These are phyloP conservation scores for Schizosaccharomyces osmophilus DNA, from an alignment of 805 yeast genomes.

Conservation along the genomic window DNA sequence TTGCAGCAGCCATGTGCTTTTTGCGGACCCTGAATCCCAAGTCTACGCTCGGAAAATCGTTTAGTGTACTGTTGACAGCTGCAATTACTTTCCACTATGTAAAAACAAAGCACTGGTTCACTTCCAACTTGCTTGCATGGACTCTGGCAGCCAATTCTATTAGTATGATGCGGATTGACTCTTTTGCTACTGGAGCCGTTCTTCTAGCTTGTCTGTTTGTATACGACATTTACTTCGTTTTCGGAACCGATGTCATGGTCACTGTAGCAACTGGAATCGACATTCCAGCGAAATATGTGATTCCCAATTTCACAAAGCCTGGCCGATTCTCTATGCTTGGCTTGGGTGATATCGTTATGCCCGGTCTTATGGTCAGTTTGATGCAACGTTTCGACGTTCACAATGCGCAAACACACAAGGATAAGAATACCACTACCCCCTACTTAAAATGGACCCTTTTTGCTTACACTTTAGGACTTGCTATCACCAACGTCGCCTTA, in stretches of 20 bases:
- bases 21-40: neutral
- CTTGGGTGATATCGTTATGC: constrained; percentile 40
- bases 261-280: constrained; percentile 32
- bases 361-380: constrained; percentile 29
- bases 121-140: constrained; percentile 21
- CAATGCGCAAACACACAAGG: constrained; percentile 9
- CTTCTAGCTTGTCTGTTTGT: constrained; percentile 27
- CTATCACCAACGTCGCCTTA: constrained; percentile 20
- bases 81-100: constrained; percentile 7
- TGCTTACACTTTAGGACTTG: constrained; percentile 26
- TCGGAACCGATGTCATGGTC: constrained; percentile 35
- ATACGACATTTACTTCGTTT: constrained; percentile 46
- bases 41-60: constrained; percentile 6
- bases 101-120: constrained; percentile 21
- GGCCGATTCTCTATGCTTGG: constrained; percentile 21
- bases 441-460: constrained; percentile 25
- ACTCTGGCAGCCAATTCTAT: constrained; percentile 24
- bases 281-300: constrained; percentile 27
- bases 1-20: neutral
- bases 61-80: constrained; percentile 7
- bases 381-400: constrained; percentile 31
- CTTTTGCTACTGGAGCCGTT: constrained; percentile 23
- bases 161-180: constrained; percentile 17
- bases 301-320: constrained; percentile 16
- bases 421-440: constrained; percentile 8